Conservation (phyloP, 371 early-diverging fungal species). For the Mortierella sp. region DNA sequence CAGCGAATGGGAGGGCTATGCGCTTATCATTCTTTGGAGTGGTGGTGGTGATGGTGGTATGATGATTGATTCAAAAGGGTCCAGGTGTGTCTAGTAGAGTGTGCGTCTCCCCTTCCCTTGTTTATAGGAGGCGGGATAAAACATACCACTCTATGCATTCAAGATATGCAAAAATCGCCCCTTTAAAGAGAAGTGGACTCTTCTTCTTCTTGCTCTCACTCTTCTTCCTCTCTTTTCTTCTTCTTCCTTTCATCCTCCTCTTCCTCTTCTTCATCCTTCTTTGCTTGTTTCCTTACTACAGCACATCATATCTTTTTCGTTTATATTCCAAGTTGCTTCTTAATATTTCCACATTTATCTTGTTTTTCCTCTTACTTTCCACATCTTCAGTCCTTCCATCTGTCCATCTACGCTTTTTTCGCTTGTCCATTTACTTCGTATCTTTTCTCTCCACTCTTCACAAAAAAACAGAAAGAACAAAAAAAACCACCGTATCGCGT, state of each 20-base stretch:
- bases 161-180: background rate
- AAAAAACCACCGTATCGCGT: background rate
- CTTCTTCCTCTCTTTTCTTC: background rate
- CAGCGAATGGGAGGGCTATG: background rate
- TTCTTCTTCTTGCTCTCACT: background rate
- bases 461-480: background rate
- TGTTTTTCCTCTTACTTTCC: background rate
- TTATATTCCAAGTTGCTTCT: background rate
- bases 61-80: background rate
- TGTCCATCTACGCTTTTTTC: background rate
- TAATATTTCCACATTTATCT: background rate
- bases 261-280: too few relatives aligned
- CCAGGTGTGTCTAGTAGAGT: background rate
- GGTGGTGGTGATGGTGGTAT: background rate
- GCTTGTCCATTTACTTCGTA: background rate
- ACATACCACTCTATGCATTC: background rate
- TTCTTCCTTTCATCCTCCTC: background rate
- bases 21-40: background rate
- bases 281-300: background rate
- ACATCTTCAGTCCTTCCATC: background rate
- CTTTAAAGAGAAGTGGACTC: background rate
- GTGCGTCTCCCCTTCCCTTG: background rate
- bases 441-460: background rate
- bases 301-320: background rate
- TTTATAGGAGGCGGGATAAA: background rate